Conservation (phyloP, 2,329 filamentous ascomycete genomes). For the Pseudocercospora musae region DNA sequence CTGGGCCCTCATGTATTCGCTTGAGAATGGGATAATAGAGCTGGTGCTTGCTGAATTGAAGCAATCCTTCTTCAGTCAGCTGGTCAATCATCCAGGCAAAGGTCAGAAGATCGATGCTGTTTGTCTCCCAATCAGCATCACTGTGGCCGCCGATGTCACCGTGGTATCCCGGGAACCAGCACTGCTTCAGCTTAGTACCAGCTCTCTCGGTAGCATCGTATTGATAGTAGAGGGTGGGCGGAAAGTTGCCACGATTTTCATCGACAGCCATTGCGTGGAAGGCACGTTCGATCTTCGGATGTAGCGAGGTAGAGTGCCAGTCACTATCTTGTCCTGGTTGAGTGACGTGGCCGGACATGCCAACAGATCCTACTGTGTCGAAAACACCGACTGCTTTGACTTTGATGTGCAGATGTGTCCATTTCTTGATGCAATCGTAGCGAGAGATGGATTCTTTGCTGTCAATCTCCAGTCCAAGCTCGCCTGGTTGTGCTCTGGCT, state of each 20-base stretch:
- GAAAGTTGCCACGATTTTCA: slow-evolving; percentile 48
- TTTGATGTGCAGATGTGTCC: slow-evolving; percentile 23
- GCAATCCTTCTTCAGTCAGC: slow-evolving; percentile 12
- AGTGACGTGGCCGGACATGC: slow-evolving; percentile 17
- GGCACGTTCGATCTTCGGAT: slow-evolving; percentile 43
- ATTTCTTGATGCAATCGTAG: slow-evolving; percentile 17
- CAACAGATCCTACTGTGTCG: slow-evolving; percentile 43
- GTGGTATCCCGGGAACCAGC: slow-evolving; percentile 54
- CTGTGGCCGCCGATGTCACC: slow-evolving; percentile 49
- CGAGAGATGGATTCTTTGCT: slow-evolving; percentile 9
- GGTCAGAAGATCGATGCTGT: slow-evolving; percentile 34
- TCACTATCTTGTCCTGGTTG: slow-evolving; percentile 17
- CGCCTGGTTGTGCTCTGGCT: slow-evolving; percentile 10
- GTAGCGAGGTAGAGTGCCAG: slow-evolving; percentile 20
- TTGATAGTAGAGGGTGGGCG: slow-evolving; percentile 47
- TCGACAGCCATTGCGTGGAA: slow-evolving; percentile 55
- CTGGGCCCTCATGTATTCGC: slow-evolving; percentile 10
- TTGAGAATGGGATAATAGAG: slow-evolving; percentile 19
- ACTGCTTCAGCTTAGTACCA: slow-evolving; percentile 43
- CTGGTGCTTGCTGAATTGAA: slow-evolving; percentile 15
- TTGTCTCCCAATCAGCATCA: slow-evolving; percentile 19
- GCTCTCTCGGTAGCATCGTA: slow-evolving; percentile 16
- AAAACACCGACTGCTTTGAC: slow-evolving; percentile 46
- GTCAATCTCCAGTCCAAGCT: slow-evolving; percentile 14
- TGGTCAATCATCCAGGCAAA: slow-evolving; percentile 41